Base-by-base conservation (phyloP, 352 stramenopile genomes). In the Pythium guiyangense region DNA sequence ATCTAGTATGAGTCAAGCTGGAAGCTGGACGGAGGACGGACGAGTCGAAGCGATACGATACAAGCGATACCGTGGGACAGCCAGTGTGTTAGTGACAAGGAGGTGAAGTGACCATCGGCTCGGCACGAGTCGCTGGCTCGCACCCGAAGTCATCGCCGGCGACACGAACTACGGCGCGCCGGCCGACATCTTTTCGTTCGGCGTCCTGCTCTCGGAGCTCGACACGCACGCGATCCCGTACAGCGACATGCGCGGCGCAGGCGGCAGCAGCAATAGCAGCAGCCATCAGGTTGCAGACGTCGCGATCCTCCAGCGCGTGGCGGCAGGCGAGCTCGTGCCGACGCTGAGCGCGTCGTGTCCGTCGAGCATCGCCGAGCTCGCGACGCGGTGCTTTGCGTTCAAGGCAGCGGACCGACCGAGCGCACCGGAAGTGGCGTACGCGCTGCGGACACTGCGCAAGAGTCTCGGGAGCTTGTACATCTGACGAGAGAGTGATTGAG, bases 191-290 rank as follows among this genome's bases (percentile, higher is more conserved):
- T 34, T 34, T 34, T 94, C 86, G 67, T 96, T 89, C 52, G 86
- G 86, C 61, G 82, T 93, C 52, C 83, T 95, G 59, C 73, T 95
- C 25, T 90, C 75, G 44, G 85, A 95, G 60, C 63, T 95, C 31
- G 85, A 95, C 64, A 92, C 85, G 58, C 85, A 77, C 46, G 81
- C 91, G 70, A 93, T 95, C 54, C 85, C 85, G 52, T 95, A 35
- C 31, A 9, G 6, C 31, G 6, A 35, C 29, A 35, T 1, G 31
- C 31, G 31, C 6, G 31, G 11, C 31, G 3, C 31, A 9, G n/a
- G n/a, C n/a, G n/a, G n/a, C n/a, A n/a, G n/a, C n/a, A n/a, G n/a
- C n/a, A n/a, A n/a, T n/a, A 35, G 31, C 31, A 35, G 31, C 31
- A 35, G 11, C 31, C 31, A 35, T 5, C 6, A 34, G 29, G 6